These are phyloP conservation scores for Malus hybrid DNA, from an alignment of 331 rosid species.

Conservation along the genomic window DNA sequence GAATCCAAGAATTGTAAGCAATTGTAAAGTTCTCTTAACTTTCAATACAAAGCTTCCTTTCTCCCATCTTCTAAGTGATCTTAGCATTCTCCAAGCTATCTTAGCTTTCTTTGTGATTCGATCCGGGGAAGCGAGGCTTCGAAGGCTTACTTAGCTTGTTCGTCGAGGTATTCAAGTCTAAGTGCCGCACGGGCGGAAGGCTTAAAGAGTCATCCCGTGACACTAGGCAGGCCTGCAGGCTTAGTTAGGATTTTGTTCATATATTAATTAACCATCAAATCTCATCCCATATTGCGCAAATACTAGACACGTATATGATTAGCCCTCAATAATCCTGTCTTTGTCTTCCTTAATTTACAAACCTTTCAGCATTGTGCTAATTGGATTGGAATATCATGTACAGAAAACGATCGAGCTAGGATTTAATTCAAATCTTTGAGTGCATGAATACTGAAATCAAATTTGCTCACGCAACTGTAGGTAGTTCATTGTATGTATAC, in stretches of 20 bases:
- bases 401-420: neutral
- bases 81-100: no score
- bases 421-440: neutral
- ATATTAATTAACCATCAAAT: neutral
- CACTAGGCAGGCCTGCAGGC: neutral
- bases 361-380: neutral
- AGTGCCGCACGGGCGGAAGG: no score
- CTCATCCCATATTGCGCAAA: neutral
- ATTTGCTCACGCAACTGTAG: neutral
- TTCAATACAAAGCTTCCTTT: no score
- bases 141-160: no score
- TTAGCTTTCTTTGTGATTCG: no score
- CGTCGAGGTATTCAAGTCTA: no score
- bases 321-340: neutral
- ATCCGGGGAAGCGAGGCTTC: no score
- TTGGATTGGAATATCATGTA: neutral
- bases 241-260: neutral
- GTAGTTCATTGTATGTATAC: neutral
- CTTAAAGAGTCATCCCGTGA: no score
- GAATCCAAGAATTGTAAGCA: no score
- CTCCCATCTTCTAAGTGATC: no score
- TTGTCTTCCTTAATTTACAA: neutral
- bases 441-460: neutral
- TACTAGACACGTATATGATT: neutral
- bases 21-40: no score